A percentile compares a stretch with the other conserved stretches of the same genome.
Conservation (phyloP, 768 basidiomycete species). For the Mycena crocata region DNA sequence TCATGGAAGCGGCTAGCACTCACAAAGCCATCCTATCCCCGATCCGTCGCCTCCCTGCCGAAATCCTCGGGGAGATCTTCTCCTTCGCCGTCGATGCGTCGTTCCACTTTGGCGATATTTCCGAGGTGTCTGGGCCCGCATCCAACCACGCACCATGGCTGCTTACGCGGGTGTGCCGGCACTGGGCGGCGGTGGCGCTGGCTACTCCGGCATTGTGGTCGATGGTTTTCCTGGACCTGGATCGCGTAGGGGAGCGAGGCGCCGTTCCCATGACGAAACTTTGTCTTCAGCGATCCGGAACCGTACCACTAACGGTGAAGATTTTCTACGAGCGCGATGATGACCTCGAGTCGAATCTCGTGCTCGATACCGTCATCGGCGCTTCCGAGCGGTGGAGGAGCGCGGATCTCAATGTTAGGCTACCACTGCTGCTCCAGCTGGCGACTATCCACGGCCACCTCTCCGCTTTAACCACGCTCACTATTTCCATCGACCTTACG, state of each 20-base stretch:
- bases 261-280: constrained; percentile 2
- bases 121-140: not conserved
- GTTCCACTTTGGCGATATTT: constrained; percentile 5
- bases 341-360: not conserved
- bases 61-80: constrained; percentile 17
- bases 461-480: not conserved
- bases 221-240: constrained; percentile 9
- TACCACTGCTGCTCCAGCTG: not conserved
- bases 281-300: not conserved
- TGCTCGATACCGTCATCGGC: not conserved
- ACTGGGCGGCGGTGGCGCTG: constrained; percentile 13
- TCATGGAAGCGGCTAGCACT: not conserved
- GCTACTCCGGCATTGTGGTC: constrained; percentile 15
- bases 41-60: constrained; percentile 5
- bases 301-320: constrained; percentile 1
- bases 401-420: not conserved
- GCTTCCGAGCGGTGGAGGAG: not conserved
- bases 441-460: not conserved
- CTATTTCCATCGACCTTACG: not conserved
- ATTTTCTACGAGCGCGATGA: not conserved
- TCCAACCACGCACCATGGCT: constrained; percentile 10
- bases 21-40: not conserved
- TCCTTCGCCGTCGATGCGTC: not conserved
- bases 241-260: not conserved
- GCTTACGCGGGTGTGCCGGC: constrained; percentile 8